Evolutionary conservation across 768 basidiomycete species (phyloP), one percentile per base, ranked within the genome.

Genomic region (Termitomyces sp.): DNA sequence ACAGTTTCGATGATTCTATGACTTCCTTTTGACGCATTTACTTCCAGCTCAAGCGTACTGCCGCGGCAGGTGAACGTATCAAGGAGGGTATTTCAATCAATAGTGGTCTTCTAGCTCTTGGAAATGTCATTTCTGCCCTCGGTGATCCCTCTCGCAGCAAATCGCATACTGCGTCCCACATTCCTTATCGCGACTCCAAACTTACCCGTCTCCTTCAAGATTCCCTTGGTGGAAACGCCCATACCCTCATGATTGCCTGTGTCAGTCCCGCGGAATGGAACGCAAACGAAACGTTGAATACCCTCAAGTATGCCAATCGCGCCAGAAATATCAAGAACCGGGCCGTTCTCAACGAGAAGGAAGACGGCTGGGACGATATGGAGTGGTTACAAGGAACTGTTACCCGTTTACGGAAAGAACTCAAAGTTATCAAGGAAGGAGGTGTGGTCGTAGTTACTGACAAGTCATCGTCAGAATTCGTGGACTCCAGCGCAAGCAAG

Each of bases 21-120:
- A 52, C 57, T 20, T 53, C 23, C 52, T 65, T 50, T 52, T 51
- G 56, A 58, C 39, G 16, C 32, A 25, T 20, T 25, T 59, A 60
- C n/a, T n/a, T n/a, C n/a, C 63, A 94, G 90, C 79, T 99, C 44
- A 99, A 99, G 71, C 86, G 97, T 40, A 99, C 97, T 9, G 91
- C 94, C 0, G 97, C 96, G 5, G 88, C 86, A 9, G 97, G 97
- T 5, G 96, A 98, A 59, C 89, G 96, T 53, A 92, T 96, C 70
- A 98, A 94, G 69, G 97, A 98, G 73, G 96, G 96, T n/a, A 97
- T 97, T 51, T 94, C 93, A 27, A 98, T 98, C 75, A 99, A 99
- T 75, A 90, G 91, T 57, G 97, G 97, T 56, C 84, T 99, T 32
- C 81, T 94, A 33, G 96, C 97, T 16, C 82, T 99, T 20, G 97